phyloP scores from a whole-genome alignment of 306 rosid genomes.

The Pterocarpus santalinus region DNA sequence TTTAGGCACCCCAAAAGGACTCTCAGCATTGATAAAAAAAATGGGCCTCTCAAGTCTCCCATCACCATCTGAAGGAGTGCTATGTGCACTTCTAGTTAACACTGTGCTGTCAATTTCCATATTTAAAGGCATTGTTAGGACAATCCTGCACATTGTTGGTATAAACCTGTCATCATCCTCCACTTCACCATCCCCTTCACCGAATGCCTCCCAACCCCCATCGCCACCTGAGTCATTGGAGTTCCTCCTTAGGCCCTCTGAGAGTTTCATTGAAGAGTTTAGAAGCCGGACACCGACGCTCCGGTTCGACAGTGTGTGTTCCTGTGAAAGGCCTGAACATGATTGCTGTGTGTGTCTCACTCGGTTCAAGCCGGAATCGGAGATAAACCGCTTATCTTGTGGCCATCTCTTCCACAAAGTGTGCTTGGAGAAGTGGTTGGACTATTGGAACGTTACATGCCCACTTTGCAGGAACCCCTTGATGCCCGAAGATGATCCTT shows the following conservation, averaged over 20 bases:
- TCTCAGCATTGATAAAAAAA: constrained; percentile 41
- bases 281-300: constrained; percentile 65
- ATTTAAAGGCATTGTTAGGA: constrained; percentile 76
- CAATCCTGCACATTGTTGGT: constrained; percentile 76
- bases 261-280: constrained; percentile 67
- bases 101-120: constrained; percentile 80
- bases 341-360: constrained; percentile 87
- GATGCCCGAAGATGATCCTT: constrained; percentile 67
- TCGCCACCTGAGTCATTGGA: constrained; percentile 62
- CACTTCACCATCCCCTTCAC: constrained; percentile 46
- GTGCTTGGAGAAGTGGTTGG: constrained; percentile 95
- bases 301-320: constrained; percentile 56
- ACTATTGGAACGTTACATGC: constrained; percentile 90
- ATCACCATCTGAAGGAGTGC: constrained; percentile 91
- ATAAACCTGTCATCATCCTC: constrained; percentile 68
- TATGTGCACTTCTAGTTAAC: constrained; percentile 75
- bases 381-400: constrained; percentile 75
- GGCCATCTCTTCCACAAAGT: constrained; percentile 87
- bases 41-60: constrained; percentile 98
- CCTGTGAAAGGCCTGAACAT: constrained; percentile 57
- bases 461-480: constrained; percentile 93
- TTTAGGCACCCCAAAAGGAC: constrained; percentile 27
- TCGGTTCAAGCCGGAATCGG: constrained; percentile 77
- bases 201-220: constrained; percentile 50
- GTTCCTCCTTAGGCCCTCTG: constrained; percentile 51